Evolutionary conservation across 345 rosid species (phyloP).

Genomic region (Hibiscus mutabilis): DNA sequence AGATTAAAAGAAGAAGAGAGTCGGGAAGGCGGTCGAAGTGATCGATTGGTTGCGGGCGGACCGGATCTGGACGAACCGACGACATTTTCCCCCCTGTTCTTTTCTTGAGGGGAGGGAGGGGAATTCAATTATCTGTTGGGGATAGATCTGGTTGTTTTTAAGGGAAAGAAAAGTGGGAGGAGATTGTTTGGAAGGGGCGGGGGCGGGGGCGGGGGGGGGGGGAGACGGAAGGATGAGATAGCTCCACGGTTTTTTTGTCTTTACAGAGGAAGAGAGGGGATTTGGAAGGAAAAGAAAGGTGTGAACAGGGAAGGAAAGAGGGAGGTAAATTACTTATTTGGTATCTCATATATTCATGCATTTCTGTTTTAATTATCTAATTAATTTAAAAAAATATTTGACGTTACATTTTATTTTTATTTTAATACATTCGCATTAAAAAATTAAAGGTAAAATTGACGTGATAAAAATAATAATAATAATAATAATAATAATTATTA

Average conservation of each 20-base stretch:
- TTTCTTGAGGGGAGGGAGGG: not conserved
- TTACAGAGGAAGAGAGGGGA: not conserved
- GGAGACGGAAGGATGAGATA: conserved; percentile 21
- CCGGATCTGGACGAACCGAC: conserved; percentile 42
- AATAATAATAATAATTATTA: too few species aligned
- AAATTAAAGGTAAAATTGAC: too few species aligned
- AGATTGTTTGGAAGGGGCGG: not conserved
- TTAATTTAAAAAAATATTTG: too few species aligned
- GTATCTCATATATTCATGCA: too few species aligned
- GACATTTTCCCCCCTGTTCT: conserved; percentile 9
- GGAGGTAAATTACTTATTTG: too few species aligned
- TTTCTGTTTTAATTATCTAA: too few species aligned
- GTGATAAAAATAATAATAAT: too few species aligned
- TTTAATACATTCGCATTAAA: accelerated
- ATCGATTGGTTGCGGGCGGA: conserved; percentile 51
- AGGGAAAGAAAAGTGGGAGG: not conserved
- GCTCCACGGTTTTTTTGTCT: conserved; percentile 27
- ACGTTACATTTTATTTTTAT: too few species aligned
- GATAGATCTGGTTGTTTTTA: not conserved
- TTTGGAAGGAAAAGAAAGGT: too few species aligned
- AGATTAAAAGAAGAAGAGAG: conserved; percentile 63
- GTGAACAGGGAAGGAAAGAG: too few species aligned
- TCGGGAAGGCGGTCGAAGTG: conserved; percentile 87
- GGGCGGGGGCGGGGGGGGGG: not conserved
- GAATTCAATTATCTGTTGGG: not conserved